Evolutionary conservation across 148 eudicot genomes (phyloP).

Genomic region (Chenopodium suecicum): DNA sequence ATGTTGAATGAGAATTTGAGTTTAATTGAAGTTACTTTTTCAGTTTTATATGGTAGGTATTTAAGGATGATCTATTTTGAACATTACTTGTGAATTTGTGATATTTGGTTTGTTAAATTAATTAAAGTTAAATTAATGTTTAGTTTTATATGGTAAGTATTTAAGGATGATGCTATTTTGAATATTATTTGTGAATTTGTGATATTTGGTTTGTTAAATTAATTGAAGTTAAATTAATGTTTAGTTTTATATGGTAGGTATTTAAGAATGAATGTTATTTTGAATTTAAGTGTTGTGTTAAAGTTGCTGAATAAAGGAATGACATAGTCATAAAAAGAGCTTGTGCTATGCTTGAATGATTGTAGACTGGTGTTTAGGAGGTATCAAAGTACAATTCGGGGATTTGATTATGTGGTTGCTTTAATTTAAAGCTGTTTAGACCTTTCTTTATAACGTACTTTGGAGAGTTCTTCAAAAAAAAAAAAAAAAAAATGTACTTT

Average conservation of each 20-base stretch:
- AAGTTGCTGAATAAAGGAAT: not conserved
- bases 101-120: no score
- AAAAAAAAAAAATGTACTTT: not conserved
- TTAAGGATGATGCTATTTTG: not conserved
- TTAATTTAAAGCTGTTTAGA: no score
- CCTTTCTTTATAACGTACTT: not conserved
- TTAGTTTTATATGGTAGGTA: not conserved
- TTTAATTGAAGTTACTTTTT: no score
- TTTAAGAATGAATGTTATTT: not conserved
- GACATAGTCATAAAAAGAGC: not conserved
- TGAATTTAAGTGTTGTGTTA: not conserved
- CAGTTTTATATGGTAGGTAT: not conserved
- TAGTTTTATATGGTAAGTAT: not conserved
- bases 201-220: no score
- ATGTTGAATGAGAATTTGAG: no score
- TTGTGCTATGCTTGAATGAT: conserved; percentile 1
- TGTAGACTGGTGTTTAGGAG: not conserved
- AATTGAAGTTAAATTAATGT: no score
- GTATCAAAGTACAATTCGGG: not conserved
- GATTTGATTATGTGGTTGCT: not conserved
- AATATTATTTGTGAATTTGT: not conserved
- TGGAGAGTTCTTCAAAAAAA: not conserved
- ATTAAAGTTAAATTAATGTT: no score
- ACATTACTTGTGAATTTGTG: not conserved
- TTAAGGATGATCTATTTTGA: not conserved